Evolutionary conservation across 352 stramenopile species (phyloP), one percentile per base, ranked within the genome.

Genomic region (Globisporangium cystogenes): DNA sequence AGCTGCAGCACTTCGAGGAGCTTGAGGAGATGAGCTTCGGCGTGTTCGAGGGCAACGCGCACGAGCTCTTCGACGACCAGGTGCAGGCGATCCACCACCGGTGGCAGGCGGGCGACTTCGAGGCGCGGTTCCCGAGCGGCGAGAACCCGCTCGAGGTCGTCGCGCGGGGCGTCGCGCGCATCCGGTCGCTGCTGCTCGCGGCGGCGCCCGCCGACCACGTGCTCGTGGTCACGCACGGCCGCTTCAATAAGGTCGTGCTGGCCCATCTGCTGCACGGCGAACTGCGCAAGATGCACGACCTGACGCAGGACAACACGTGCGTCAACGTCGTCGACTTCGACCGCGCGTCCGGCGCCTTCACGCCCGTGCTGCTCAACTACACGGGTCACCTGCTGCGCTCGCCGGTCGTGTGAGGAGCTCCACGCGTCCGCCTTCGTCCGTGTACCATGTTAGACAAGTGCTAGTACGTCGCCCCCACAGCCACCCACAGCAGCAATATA

Each of bases 1-100:
- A 76, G 53, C 59, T 86, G 48, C 57, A 86, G 59, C 35, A 70
- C n/a, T 83, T 89, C 54, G 21, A 60, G 18, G 80, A 90, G 31
- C 61, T 93, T 10, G 80, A 93, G 49, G 82, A 93, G 57, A 93
- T 93, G 82, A 91, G 82, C 64, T 93, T 91, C 51, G 82, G 82
- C 10, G 45, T 81, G 41, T 68, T 91, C 18, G 82, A 93, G 53
- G 80, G 78, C 45, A 72, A 87, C 45, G 61, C 67, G 39, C 76
- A 82, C 57, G 67, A 70, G 27, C 43, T 60, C 24, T 70, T 84
- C 41, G 59, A 82, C 37, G 68, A 77, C 20, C 53, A 86, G 45
- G 69, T 89, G 44, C 62, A 81, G 46, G 65, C 62, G 24, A 87
- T 90, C 57, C 76, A 83, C 48, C 69, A 75, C 45, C 57, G 76